A percentile compares a stretch with the other conserved stretches of the same genome.
Evolutionary conservation across 2,329 filamentous ascomycete species (phyloP).

Genomic region (Ceratocystis eucalypticola): DNA sequence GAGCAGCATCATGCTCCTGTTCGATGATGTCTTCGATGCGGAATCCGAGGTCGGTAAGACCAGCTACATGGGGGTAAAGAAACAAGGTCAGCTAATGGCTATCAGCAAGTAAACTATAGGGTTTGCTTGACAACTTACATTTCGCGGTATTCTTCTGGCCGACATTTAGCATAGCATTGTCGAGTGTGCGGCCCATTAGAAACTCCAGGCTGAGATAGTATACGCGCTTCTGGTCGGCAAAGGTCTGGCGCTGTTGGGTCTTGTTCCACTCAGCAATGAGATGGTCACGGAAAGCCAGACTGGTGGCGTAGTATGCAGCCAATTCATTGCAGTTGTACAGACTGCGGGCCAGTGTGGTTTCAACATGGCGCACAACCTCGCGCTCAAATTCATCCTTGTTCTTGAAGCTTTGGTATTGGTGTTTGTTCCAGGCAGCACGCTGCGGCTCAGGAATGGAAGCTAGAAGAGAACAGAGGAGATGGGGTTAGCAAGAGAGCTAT

Average conservation of each 20-base stretch:
- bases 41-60: slow-evolving; percentile 81
- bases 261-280: slow-evolving; percentile 95
- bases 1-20: slow-evolving; percentile 89
- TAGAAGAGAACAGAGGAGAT: slow-evolving; percentile 23
- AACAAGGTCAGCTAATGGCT: slow-evolving; percentile 17
- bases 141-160: slow-evolving; percentile 73
- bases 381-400: slow-evolving; percentile 72
- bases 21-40: slow-evolving; percentile 89
- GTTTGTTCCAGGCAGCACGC: slow-evolving; percentile 62
- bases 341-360: slow-evolving; percentile 88
- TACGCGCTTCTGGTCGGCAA: slow-evolving; percentile 77
- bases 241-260: slow-evolving; percentile 92
- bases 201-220: slow-evolving; percentile 98
- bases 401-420: slow-evolving; percentile 53
- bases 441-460: slow-evolving; percentile 76
- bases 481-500: background rate
- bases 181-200: slow-evolving; percentile 86
- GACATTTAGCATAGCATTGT: slow-evolving; percentile 98
- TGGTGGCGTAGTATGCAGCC: slow-evolving; percentile 82
- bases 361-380: slow-evolving; percentile 85
- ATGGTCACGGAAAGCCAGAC: slow-evolving; percentile 82
- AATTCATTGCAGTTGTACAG: slow-evolving; percentile 97
- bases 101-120: background rate
- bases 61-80: slow-evolving; percentile 42
- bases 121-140: slow-evolving; percentile 36